Percentiles rank a stretch among this genome's conserved stretches.
Conservation (phyloP, 2,329 filamentous ascomycete species). For the Cryphonectria japonica region DNA sequence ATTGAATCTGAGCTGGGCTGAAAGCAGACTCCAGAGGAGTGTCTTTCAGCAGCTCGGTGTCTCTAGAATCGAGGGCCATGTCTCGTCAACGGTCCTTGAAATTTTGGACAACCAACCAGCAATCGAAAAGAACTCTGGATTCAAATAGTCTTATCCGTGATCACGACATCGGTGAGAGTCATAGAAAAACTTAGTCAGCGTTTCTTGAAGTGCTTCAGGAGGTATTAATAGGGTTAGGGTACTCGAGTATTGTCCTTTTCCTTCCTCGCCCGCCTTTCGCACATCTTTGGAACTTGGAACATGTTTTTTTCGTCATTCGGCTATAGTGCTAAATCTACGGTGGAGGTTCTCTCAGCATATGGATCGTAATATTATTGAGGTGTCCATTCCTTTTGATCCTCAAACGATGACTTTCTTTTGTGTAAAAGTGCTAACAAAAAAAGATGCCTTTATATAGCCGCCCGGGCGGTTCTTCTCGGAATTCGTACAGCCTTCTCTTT, state of each 20-base stretch:
- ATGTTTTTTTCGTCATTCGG: too few relatives aligned
- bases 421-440: too few relatives aligned
- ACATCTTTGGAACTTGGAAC: too few relatives aligned
- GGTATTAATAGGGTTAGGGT: not conserved
- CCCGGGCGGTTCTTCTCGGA: too few relatives aligned
- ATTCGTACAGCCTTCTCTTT: too few relatives aligned
- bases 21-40: constrained; percentile 13
- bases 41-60: not conserved
- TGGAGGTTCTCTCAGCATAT: too few relatives aligned
- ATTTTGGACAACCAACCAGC: not conserved
- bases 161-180: constrained; percentile 9
- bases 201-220: not conserved
- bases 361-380: too few relatives aligned
- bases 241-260: not conserved
- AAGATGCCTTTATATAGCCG: too few relatives aligned
- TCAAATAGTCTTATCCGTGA: not conserved
- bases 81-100: not conserved
- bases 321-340: too few relatives aligned
- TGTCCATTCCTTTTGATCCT: too few relatives aligned
- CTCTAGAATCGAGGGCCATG: not conserved
- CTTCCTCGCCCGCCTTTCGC: too few relatives aligned
- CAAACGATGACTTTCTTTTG: too few relatives aligned
- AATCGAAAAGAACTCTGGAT: not conserved
- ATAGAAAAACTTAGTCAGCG: constrained; percentile 6
- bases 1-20: constrained; percentile 18